Evolutionary conservation across 805 yeast species (phyloP).

Genomic region (Kregervanrija fluxuum): DNA sequence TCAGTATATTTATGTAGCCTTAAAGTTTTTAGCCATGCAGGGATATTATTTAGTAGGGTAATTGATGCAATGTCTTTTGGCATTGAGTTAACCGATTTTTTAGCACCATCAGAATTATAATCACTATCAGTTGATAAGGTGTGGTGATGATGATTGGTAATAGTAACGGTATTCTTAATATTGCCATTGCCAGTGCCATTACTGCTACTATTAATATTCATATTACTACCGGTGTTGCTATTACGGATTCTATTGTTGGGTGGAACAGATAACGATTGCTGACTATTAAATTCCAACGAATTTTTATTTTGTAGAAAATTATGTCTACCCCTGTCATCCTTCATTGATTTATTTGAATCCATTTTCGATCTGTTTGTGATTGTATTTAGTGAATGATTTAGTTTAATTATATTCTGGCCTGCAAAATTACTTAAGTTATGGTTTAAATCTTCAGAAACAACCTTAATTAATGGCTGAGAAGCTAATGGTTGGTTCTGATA

Average conservation of each 20-base stretch:
- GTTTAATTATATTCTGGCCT: conserved; percentile 22
- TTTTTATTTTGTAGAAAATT: conserved; percentile 6
- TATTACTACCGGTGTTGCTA: background rate
- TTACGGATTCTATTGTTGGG: conserved; percentile 8
- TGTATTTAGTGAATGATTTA: conserved; percentile 23
- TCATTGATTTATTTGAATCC: conserved; percentile 12
- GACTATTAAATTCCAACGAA: background rate
- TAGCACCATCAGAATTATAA: conserved; percentile 1
- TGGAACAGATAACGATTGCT: conserved; percentile 6
- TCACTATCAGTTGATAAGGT: too few relatives aligned
- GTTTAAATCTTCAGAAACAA: conserved; percentile 24
- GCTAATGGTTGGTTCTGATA: background rate
- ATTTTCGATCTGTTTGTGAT: conserved; percentile 19
- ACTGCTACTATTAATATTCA: conserved; percentile 7
- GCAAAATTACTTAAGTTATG: conserved; percentile 17
- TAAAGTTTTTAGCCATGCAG: conserved; percentile 85
- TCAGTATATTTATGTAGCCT: conserved; percentile 93
- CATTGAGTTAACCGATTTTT: conserved; percentile 11
- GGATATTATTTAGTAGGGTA: conserved; percentile 64
- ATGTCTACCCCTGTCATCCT: conserved; percentile 11
- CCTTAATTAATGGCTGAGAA: conserved; percentile 15
- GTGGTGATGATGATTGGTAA: too few relatives aligned
- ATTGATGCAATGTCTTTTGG: conserved; percentile 45
- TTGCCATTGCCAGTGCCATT: conserved; percentile 10
- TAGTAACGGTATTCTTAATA: conserved; percentile 8